A percentile compares a stretch with the other conserved stretches of the same genome.
phyloP scores from a whole-genome alignment of 495 filamentous ascomycete species.

The Xylaria palmicola region DNA sequence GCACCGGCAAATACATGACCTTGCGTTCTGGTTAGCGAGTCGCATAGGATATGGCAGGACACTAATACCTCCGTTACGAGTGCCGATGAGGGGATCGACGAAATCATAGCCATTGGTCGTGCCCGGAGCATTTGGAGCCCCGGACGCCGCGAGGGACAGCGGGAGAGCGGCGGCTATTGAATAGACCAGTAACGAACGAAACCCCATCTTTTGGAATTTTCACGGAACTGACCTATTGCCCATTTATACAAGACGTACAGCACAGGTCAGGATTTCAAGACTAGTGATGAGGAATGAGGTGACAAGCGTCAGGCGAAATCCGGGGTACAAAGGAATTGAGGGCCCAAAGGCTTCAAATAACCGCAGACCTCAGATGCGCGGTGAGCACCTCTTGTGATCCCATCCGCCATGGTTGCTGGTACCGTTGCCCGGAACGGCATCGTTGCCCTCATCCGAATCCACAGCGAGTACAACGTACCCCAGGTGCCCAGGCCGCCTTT shows the following conservation, averaged over 20 bases:
- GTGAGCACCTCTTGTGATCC: not conserved
- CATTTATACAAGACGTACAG: not conserved
- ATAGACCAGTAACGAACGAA: slow-evolving; percentile 21
- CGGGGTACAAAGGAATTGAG: too few relatives aligned
- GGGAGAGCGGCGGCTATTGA: slow-evolving; percentile 19
- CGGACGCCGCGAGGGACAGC: slow-evolving; percentile 6
- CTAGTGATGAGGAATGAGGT: not conserved
- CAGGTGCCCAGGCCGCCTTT: not conserved
- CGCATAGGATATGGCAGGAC: slow-evolving; percentile 18
- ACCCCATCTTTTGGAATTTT: slow-evolving; percentile 19
- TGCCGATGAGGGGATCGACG: slow-evolving; percentile 61
- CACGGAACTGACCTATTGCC: not conserved
- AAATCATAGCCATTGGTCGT: slow-evolving; percentile 26
- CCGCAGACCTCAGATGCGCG: not conserved
- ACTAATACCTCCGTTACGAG: slow-evolving; percentile 60
- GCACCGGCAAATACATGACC: slow-evolving; percentile 54
- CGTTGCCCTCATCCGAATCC: not conserved
- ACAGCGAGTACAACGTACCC: not conserved
- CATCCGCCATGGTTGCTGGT: not conserved
- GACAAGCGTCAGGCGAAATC: not conserved
- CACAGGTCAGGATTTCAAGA: not conserved
- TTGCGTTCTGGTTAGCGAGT: slow-evolving; percentile 38
- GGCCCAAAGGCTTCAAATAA: not conserved
- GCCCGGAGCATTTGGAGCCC: slow-evolving; percentile 9
- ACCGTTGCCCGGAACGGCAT: not conserved